Conservation (phyloP, 139 green algal genomes). For the Chlamydomonas sp. region DNA sequence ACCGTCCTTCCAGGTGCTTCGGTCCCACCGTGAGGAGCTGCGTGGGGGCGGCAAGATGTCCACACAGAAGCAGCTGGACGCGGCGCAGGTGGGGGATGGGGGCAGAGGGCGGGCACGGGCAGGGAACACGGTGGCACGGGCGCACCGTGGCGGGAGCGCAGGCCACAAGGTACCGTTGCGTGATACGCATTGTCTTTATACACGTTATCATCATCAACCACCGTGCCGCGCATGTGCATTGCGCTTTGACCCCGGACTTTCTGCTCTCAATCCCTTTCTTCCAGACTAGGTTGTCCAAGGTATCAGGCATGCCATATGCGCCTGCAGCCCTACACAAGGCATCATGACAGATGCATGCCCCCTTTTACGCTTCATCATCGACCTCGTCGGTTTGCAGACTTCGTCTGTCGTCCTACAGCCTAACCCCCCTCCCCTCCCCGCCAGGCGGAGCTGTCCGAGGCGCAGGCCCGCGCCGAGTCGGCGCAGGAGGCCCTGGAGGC, state of each 20-base stretch:
- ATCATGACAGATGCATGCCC: too few species aligned
- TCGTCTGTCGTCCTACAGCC: neutral
- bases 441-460: conserved; percentile 23
- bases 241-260: too few species aligned
- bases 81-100: conserved; percentile 11
- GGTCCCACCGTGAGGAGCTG: conserved; percentile 17
- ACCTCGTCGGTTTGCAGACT: too few species aligned
- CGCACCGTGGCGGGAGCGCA: too few species aligned
- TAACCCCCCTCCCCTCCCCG: neutral
- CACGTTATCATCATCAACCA: too few species aligned
- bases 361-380: too few species aligned
- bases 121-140: neutral
- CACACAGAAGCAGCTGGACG: conserved; percentile 32
- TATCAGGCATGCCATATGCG: neutral
- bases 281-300: too few species aligned
- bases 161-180: too few species aligned
- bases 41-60: conserved; percentile 28
- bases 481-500: neutral
- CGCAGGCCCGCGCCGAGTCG: neutral
- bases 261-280: too few species aligned
- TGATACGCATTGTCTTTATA: too few species aligned
- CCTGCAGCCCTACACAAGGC: neutral
- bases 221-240: too few species aligned
- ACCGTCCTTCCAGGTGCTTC: conserved; percentile 8
- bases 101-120: neutral